Conservation (phyloP, 2,329 filamentous ascomycete genomes). For the Exophiala spinifera region DNA sequence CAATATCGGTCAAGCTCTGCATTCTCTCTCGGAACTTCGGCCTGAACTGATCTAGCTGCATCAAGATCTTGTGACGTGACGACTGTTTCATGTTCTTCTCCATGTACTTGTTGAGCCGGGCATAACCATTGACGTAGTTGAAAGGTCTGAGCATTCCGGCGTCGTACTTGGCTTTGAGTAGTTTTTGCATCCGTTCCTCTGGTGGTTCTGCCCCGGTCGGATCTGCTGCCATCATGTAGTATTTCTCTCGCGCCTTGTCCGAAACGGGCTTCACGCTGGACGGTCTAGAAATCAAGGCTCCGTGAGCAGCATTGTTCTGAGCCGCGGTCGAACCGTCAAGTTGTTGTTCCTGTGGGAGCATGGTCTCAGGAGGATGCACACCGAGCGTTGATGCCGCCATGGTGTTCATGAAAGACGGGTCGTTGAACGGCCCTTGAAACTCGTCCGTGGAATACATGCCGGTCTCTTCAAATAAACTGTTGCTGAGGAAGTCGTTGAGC, state of each 20-base stretch:
- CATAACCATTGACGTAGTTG: slow-evolving; percentile 97
- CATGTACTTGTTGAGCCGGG: slow-evolving; percentile 84
- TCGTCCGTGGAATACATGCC: slow-evolving; percentile 67
- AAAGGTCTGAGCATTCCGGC: slow-evolving; percentile 92
- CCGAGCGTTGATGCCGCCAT: slow-evolving; percentile 36
- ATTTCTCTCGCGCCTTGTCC: slow-evolving; percentile 72
- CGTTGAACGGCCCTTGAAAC: slow-evolving; percentile 58
- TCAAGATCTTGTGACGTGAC: slow-evolving; percentile 85
- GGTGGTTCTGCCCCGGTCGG: slow-evolving; percentile 82
- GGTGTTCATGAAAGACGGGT: slow-evolving; percentile 52
- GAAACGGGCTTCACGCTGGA: slow-evolving; percentile 57
- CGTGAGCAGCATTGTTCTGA: slow-evolving; percentile 35
- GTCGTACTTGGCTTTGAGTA: slow-evolving; percentile 93
- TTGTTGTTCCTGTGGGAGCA: slow-evolving; percentile 38
- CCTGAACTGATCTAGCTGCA: slow-evolving; percentile 86
- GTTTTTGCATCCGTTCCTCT: slow-evolving; percentile 90
- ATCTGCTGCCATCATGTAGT: slow-evolving; percentile 95
- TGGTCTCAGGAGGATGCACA: slow-evolving; percentile 30
- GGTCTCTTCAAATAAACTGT: slow-evolving; percentile 77
- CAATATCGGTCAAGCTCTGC: slow-evolving; percentile 85
- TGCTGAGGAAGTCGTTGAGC: slow-evolving; percentile 93
- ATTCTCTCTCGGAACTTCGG: slow-evolving; percentile 96
- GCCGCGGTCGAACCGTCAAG: slow-evolving; percentile 39
- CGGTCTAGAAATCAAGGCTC: slow-evolving; percentile 59
- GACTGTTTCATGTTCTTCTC: slow-evolving; percentile 77